phyloP scores from a whole-genome alignment of 305 asterid species.

The Petunia hybrid region DNA sequence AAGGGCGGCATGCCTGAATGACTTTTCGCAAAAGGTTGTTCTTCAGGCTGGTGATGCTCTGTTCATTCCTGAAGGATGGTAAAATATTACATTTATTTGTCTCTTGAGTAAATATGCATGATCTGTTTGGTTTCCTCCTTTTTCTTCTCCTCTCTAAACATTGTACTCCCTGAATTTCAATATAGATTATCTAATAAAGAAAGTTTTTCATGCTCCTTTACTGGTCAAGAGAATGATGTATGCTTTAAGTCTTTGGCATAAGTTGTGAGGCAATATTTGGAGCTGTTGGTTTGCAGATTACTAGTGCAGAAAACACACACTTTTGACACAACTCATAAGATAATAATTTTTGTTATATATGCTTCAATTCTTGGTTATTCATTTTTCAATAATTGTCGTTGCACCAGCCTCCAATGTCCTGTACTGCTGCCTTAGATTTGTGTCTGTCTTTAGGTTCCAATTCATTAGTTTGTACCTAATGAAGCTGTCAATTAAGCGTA shows the following conservation, averaged over 20 bases:
- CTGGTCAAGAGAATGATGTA: conserved; percentile 16
- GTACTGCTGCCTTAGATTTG: conserved; percentile 16
- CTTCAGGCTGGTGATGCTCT: conserved; percentile 95
- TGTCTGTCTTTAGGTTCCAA: conserved; percentile 1
- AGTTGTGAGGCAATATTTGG: neutral
- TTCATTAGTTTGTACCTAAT: neutral
- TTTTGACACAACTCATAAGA: conserved; percentile 1
- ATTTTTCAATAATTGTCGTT: conserved; percentile 3
- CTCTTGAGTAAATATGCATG: conserved; percentile 29
- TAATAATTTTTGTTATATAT: neutral
- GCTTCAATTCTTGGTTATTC: neutral
- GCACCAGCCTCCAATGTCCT: neutral
- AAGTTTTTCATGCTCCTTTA: neutral
- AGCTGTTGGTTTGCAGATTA: neutral
- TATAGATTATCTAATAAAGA: neutral
- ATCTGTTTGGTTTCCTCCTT: conserved; percentile 24
- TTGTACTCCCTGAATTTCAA: neutral
- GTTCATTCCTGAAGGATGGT: conserved; percentile 99
- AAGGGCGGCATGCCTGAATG: conserved; percentile 62
- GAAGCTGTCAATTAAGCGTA: neutral
- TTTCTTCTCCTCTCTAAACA: conserved; percentile 4
- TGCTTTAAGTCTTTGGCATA: neutral
- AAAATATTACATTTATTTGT: conserved; percentile 37
- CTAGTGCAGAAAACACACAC: conserved; percentile 9
- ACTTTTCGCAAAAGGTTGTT: conserved; percentile 74